Percentiles rank a stretch among this genome's conserved stretches.
These are phyloP conservation scores for Dictyostelium discoideum DNA, from an alignment of 78 protist species.

Conservation along the genomic window DNA sequence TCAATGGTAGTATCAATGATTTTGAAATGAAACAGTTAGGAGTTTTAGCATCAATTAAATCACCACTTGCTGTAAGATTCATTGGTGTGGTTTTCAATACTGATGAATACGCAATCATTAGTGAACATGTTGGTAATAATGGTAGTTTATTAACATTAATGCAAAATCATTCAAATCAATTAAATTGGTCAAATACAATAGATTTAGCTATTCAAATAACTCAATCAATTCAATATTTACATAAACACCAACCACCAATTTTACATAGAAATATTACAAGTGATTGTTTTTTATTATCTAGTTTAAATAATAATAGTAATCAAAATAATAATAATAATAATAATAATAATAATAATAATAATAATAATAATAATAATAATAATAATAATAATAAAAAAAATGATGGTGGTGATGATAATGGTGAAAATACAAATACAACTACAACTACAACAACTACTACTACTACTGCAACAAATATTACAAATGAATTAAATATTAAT, in stretches of 20 bases:
- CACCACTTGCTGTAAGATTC: slow-evolving; percentile 2
- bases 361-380: no score
- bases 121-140: slow-evolving; percentile 9
- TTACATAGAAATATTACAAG: slow-evolving; percentile 64
- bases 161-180: neutral
- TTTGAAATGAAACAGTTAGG: slow-evolving; percentile 42
- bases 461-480: neutral
- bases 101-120: slow-evolving; percentile 27
- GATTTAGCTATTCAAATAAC: slow-evolving; percentile 54
- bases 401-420: no score
- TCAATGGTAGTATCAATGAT: neutral
- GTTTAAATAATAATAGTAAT: neutral
- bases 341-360: no score
- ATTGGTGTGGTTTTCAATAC: slow-evolving; percentile 64
- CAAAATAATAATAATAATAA: neutral
- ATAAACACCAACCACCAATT: slow-evolving; percentile 39
- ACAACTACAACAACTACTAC: neutral
- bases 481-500: neutral
- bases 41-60: slow-evolving; percentile 27
- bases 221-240: slow-evolving; percentile 33
- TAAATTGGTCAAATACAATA: slow-evolving; percentile 10
- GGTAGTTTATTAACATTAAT: neutral
- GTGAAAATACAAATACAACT: neutral
- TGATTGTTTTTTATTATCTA: slow-evolving; percentile 23
- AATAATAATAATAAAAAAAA: no score